Conservation (phyloP, 2,329 filamentous ascomycete genomes). For the Diplodia seriata region DNA sequence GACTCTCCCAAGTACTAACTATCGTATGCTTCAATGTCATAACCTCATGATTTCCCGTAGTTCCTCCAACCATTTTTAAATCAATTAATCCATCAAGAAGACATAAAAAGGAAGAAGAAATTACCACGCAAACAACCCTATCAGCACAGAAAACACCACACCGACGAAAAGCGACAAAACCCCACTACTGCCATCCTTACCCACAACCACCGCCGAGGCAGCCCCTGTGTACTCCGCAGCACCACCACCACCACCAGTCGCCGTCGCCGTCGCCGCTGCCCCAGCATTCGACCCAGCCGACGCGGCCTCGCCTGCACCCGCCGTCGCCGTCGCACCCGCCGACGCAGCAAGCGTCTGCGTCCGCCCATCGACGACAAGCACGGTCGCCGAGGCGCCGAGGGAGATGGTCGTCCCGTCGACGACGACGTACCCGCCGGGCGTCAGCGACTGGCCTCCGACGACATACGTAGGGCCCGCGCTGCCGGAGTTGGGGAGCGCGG, state of each 20-base stretch:
- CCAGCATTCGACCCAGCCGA: neutral
- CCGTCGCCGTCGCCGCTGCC: neutral
- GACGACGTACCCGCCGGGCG: conserved; percentile 45
- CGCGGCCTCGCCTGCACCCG: neutral
- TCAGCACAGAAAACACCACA: neutral
- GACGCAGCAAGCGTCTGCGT: conserved; percentile 34
- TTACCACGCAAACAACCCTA: neutral
- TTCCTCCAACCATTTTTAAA: neutral
- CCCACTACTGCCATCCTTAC: neutral
- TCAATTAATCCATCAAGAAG: neutral
- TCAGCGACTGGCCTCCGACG: conserved; percentile 49
- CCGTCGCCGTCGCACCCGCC: neutral
- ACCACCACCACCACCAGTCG: neutral
- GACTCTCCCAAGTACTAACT: neutral
- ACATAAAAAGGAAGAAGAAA: neutral
- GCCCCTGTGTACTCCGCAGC: neutral
- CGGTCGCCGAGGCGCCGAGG: conserved; percentile 36
- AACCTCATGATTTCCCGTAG: neutral
- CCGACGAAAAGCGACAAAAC: neutral
- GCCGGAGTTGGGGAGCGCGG: neutral
- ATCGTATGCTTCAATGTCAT: neutral
- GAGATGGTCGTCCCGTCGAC: conserved; percentile 38
- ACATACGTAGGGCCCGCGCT: conserved; percentile 40
- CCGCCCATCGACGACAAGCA: conserved; percentile 33
- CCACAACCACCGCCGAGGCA: neutral